Base-by-base conservation (phyloP, 805 yeast genomes). In the Cyberlindnera suaveolens region DNA sequence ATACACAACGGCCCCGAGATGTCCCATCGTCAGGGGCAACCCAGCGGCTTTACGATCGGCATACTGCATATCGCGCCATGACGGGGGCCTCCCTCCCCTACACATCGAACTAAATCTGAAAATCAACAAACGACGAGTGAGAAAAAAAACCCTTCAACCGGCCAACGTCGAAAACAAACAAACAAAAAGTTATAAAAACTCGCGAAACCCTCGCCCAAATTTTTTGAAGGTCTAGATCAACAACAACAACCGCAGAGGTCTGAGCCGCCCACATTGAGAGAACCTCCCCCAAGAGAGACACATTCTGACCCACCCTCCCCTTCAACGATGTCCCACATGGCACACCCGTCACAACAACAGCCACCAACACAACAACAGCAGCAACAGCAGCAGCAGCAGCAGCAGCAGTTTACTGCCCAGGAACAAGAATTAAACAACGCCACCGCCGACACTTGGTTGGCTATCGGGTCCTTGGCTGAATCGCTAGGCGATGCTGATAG, bases 391-490 rank as follows among this genome's bases (percentile, higher is more conserved):
- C 46, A 39, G 18, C 46, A 39, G n/a, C 30, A 18, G 13, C 43
- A 34, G 23, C 63, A 55, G 44, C 66, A 61, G 39, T 43, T 59
- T 38, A 70, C 61, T 30, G 65, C 58, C 45, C 56, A 55, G 43
- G 57, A 56, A 19, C 57, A 52, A 37, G 59, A 56, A 20, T 59
- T 58, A 60, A 71, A 61, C 34, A 67, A 63, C 48, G 80, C 87
- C 39, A 82, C 87, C 19, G 80, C 86, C 1, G 84, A 82, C 42
- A 84, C 96, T 4, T 89, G 96, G 96, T 67, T 85, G 38, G 89
- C 95, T 16, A 78, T 88, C 43, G 96, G 96, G 17, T 77, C 87
- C 8, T 72, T 89, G 50, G 96, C 98, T 18, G 97, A 91, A 61
- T 71, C 87, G 40, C 69, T 93, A 46, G 95, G 91, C 17, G 95